These are phyloP conservation scores for Xylaria sp. DNA, from an alignment of 2,329 filamentous ascomycete genomes.

Conservation along the genomic window DNA sequence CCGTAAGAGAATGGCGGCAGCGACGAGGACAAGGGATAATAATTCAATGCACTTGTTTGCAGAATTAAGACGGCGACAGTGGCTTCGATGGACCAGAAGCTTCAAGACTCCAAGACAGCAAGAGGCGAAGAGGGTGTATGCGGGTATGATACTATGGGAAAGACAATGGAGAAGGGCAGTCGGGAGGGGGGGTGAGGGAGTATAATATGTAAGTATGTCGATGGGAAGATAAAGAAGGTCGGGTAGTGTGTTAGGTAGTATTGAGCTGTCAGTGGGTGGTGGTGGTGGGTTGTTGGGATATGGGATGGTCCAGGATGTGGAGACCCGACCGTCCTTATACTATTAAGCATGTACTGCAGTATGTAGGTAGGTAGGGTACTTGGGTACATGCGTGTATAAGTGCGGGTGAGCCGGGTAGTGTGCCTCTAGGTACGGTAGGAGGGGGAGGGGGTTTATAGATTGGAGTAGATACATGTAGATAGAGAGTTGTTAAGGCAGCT, in stretches of 20 bases:
- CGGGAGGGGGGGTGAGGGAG: conserved; percentile 38
- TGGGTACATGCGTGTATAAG: neutral
- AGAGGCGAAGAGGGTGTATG: conserved; percentile 42
- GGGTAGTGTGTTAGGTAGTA: conserved; percentile 38
- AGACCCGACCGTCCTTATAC: conserved; percentile 18
- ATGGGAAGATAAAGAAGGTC: conserved; percentile 43
- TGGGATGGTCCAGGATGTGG: conserved; percentile 18
- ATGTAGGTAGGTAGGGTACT: too few relatives aligned
- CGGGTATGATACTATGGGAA: conserved; percentile 40
- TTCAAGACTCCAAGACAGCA: conserved; percentile 41
- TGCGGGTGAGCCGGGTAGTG: conserved; percentile 42
- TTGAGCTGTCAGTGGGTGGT: conserved; percentile 34
- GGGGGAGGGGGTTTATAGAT: conserved; percentile 24
- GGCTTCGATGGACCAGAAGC: conserved; percentile 31
- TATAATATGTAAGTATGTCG: conserved; percentile 39
- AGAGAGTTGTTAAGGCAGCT: neutral
- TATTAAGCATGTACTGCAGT: neutral
- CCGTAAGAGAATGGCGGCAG: conserved; percentile 16
- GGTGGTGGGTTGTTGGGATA: conserved; percentile 30
- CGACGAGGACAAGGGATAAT: neutral
- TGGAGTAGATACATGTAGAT: neutral
- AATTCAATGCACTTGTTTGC: conserved; percentile 18
- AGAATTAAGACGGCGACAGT: conserved; percentile 19
- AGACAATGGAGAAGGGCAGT: conserved; percentile 45
- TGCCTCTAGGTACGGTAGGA: conserved; percentile 28